Evolutionary conservation across 208 protist genomes (phyloP).

Genomic region (Leishmania aethiopica): DNA sequence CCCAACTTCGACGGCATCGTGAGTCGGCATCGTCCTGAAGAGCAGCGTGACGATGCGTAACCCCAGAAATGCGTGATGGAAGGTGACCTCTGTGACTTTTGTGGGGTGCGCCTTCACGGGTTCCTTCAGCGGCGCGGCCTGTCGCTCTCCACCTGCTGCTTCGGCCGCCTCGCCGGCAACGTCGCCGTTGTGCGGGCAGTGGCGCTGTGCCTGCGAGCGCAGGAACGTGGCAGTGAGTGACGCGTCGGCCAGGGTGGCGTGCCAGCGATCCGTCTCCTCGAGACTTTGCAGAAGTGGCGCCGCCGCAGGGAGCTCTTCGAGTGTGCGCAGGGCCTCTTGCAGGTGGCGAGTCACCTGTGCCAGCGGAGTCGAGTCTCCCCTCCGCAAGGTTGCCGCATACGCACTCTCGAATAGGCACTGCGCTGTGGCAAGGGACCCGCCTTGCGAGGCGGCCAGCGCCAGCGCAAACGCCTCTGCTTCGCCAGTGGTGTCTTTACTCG

Average conservation of each 20-base stretch:
- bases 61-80: conserved; percentile 30
- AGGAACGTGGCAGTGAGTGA: conserved; percentile 26
- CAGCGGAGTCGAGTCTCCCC: conserved; percentile 8
- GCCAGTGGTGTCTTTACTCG: conserved; percentile 28
- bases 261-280: neutral
- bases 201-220: neutral
- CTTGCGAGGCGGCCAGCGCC: conserved; percentile 43
- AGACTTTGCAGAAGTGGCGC: conserved; percentile 13
- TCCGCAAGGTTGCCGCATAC: conserved; percentile 15
- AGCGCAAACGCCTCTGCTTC: conserved; percentile 46
- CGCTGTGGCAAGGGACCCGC: conserved; percentile 43
- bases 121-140: neutral
- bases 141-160: neutral
- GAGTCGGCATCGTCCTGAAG: conserved; percentile 9
- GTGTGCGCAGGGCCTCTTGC: conserved; percentile 23
- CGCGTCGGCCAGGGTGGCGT: conserved; percentile 8
- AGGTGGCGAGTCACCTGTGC: conserved; percentile 14
- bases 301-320: conserved; percentile 24
- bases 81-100: conserved; percentile 8
- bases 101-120: neutral
- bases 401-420: conserved; percentile 48
- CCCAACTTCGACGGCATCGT: neutral
- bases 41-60: conserved; percentile 33
- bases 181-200: neutral
- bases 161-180: neutral